phyloP scores from a whole-genome alignment of 2,329 filamentous ascomycete species.

The Didymella lethalis region DNA sequence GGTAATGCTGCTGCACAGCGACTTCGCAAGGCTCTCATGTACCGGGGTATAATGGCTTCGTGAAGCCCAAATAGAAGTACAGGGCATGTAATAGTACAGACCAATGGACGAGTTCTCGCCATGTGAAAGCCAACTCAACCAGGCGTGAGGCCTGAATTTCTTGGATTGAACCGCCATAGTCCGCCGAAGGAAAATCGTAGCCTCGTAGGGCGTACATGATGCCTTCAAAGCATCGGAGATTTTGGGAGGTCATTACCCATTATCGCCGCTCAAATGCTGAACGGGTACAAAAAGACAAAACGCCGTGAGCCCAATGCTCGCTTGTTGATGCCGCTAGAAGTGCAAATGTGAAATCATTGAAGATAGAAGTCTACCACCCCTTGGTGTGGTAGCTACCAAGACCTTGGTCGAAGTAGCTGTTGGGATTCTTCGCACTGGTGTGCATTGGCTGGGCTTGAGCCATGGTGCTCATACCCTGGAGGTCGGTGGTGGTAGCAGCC shows the following conservation, averaged over 20 bases:
- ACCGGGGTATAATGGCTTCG: constrained; percentile 47
- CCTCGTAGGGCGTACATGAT: constrained; percentile 48
- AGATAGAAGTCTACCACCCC: constrained; percentile 70
- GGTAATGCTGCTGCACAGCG: constrained; percentile 41
- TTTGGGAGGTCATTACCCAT: constrained; percentile 46
- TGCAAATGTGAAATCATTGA: constrained; percentile 37
- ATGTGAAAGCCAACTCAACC: constrained; percentile 26
- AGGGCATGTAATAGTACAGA: constrained; percentile 53
- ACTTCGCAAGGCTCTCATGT: constrained; percentile 34
- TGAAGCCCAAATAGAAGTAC: constrained; percentile 49
- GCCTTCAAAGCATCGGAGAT: constrained; percentile 45
- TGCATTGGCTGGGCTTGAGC: constrained; percentile 55
- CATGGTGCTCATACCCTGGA: constrained; percentile 87
- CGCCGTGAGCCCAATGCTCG: constrained; percentile 44
- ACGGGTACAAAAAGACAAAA: constrained; percentile 35
- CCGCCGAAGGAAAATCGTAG: constrained; percentile 50
- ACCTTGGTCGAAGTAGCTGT: constrained; percentile 78
- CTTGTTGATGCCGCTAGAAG: constrained; percentile 50
- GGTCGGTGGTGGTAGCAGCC: constrained; percentile 72
- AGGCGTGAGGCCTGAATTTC: constrained; percentile 51
- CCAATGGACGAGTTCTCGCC: constrained; percentile 34
- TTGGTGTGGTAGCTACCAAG: constrained; percentile 85
- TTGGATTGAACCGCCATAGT: constrained; percentile 41
- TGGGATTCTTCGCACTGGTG: constrained; percentile 64
- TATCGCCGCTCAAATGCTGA: constrained; percentile 28